These are phyloP conservation scores for Leccinum pellstonianum DNA, from an alignment of 768 basidiomycete species.

Conservation along the genomic window DNA sequence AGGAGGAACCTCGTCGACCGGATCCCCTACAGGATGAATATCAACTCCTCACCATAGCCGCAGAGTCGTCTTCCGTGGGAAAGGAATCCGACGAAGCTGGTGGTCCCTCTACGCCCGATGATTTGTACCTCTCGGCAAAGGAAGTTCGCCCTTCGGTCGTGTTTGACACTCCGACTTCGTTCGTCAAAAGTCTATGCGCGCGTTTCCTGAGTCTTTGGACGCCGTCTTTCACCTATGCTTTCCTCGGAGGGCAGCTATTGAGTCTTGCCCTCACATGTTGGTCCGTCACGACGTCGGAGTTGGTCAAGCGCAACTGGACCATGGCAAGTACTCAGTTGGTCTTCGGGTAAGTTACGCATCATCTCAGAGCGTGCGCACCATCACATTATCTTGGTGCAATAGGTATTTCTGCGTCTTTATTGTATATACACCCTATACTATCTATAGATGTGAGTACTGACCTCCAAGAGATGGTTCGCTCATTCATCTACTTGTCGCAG, in stretches of 20 bases:
- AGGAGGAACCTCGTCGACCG: conserved; percentile 6
- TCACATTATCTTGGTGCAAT: background rate
- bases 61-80: conserved; percentile 3
- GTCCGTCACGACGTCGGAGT: conserved; percentile 71
- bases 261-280: conserved; percentile 24
- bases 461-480: background rate
- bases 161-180: conserved; percentile 21
- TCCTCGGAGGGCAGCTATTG: conserved; percentile 29
- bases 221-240: conserved; percentile 25
- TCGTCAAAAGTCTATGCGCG: conserved; percentile 17
- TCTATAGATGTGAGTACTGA: conserved; percentile 67
- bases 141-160: conserved; percentile 14
- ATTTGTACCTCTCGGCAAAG: background rate
- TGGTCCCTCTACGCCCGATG: background rate
- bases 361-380: background rate
- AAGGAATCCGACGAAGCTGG: conserved; percentile 12
- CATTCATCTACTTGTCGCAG: conserved; percentile 36
- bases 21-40: conserved; percentile 22
- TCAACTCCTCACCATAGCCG: conserved; percentile 16
- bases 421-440: conserved; percentile 86
- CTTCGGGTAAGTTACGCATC: conserved; percentile 57
- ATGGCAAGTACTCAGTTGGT: conserved; percentile 78
- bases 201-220: conserved; percentile 31
- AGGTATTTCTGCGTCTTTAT: conserved; percentile 75
- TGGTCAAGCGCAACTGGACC: conserved; percentile 64